These are phyloP conservation scores for Beauveria sp. DNA, from an alignment of 2,329 filamentous ascomycete genomes.

Conservation along the genomic window DNA sequence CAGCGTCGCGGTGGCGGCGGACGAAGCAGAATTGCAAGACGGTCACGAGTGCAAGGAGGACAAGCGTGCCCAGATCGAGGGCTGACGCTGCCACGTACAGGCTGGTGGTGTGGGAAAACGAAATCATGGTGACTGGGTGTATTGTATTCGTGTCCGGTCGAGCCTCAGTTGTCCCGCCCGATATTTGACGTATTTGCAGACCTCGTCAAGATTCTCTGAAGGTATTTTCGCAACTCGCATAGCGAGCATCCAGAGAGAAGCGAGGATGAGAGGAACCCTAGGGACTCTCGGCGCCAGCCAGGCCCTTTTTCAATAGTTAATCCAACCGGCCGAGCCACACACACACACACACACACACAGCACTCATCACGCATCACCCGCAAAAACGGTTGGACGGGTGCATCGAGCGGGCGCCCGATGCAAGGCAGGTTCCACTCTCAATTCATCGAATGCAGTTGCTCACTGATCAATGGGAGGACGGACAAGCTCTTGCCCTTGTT, in stretches of 20 bases:
- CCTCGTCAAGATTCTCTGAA: background rate
- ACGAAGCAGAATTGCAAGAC: conserved; percentile 9
- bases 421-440: background rate
- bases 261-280: background rate
- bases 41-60: background rate
- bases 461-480: background rate
- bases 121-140: background rate
- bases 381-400: too few species aligned
- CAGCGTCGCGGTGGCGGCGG: conserved; percentile 7
- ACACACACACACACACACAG: too few species aligned
- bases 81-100: background rate
- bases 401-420: background rate
- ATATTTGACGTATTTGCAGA: too few species aligned
- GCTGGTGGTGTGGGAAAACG: background rate
- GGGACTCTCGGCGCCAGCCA: background rate
- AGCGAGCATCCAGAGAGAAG: background rate
- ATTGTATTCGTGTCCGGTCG: too few species aligned
- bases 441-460: background rate
- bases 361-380: too few species aligned
- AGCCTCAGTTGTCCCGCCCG: too few species aligned
- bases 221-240: background rate
- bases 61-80: background rate
- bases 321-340: too few species aligned
- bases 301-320: background rate
- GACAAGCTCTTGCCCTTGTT: background rate